These are phyloP conservation scores for Trichocomaceae sp. DNA, from an alignment of 2,329 filamentous ascomycete genomes.

Conservation along the genomic window DNA sequence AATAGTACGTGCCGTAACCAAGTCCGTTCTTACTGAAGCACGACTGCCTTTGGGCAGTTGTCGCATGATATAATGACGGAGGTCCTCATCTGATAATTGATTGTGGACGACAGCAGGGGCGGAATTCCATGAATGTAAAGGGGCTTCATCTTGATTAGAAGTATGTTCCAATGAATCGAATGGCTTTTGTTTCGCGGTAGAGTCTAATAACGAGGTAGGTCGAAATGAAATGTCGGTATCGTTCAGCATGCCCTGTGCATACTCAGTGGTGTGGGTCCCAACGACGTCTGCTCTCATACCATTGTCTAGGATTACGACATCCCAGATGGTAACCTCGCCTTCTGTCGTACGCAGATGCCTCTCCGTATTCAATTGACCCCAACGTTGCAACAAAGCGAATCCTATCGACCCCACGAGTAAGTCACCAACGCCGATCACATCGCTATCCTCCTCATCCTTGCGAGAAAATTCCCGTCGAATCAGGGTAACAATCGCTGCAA, in stretches of 20 bases:
- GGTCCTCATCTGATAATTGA: conserved; percentile 39
- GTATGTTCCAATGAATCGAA: conserved; percentile 37
- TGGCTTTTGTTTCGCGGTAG: conserved; percentile 29
- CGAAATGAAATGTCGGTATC: conserved; percentile 45
- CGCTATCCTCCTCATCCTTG: conserved; percentile 23
- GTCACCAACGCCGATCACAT: conserved; percentile 39
- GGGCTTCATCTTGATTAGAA: conserved; percentile 18
- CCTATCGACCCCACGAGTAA: conserved; percentile 39
- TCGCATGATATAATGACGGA: conserved; percentile 42
- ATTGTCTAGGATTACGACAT: conserved; percentile 43
- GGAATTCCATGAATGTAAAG: conserved; percentile 24
- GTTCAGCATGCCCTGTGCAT: conserved; percentile 34
- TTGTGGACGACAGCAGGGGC: conserved; percentile 32
- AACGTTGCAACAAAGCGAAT: conserved; percentile 42
- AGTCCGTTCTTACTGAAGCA: conserved; percentile 39
- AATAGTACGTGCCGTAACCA: conserved; percentile 40
- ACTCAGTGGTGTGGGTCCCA: conserved; percentile 33
- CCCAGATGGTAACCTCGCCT: conserved; percentile 42
- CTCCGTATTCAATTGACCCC: conserved; percentile 41
- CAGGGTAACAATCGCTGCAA: conserved; percentile 43
- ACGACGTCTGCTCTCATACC: conserved; percentile 43
- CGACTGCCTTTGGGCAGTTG: conserved; percentile 38
- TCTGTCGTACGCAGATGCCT: conserved; percentile 33
- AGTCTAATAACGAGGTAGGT: conserved; percentile 47
- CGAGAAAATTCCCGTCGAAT: conserved; percentile 40